These are phyloP conservation scores for Yamadazyma sp. DNA, from an alignment of 805 yeast species.

Conservation along the genomic window DNA sequence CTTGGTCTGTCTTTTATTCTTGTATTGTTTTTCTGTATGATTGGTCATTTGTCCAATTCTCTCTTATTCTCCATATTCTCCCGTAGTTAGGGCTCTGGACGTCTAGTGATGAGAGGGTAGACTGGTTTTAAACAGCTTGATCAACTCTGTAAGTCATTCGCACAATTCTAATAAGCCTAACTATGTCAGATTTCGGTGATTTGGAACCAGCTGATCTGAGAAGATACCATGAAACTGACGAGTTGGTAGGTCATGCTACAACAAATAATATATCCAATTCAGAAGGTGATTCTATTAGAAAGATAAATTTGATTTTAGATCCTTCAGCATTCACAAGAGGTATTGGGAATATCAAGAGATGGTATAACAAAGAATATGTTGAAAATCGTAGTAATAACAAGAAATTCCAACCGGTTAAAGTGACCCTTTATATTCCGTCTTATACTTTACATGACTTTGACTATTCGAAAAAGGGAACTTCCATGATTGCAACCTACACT, in stretches of 20 bases:
- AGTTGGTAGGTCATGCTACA: background rate
- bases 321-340: slow-evolving; percentile 69
- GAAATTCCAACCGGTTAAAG: slow-evolving; percentile 15
- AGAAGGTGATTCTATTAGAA: slow-evolving; percentile 6
- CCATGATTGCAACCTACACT: slow-evolving; percentile 61
- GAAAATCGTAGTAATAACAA: slow-evolving; percentile 16
- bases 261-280: background rate
- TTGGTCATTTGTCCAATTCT: too few relatives aligned
- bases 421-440: slow-evolving; percentile 50
- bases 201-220: too few relatives aligned
- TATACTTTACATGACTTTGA: slow-evolving; percentile 60
- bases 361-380: slow-evolving; percentile 46
- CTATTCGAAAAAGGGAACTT: slow-evolving; percentile 50
- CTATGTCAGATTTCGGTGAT: too few relatives aligned
- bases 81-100: too few relatives aligned
- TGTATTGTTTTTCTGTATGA: too few relatives aligned
- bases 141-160: too few relatives aligned
- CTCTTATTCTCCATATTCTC: too few relatives aligned
- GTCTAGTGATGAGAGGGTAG: too few relatives aligned
- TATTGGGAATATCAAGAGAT: slow-evolving; percentile 61
- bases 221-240: background rate
- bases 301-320: slow-evolving; percentile 52
- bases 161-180: too few relatives aligned
- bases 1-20: too few relatives aligned
- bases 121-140: too few relatives aligned